Base-by-base conservation (phyloP, 2,329 filamentous ascomycete species). In the Arthroderma sp. region DNA sequence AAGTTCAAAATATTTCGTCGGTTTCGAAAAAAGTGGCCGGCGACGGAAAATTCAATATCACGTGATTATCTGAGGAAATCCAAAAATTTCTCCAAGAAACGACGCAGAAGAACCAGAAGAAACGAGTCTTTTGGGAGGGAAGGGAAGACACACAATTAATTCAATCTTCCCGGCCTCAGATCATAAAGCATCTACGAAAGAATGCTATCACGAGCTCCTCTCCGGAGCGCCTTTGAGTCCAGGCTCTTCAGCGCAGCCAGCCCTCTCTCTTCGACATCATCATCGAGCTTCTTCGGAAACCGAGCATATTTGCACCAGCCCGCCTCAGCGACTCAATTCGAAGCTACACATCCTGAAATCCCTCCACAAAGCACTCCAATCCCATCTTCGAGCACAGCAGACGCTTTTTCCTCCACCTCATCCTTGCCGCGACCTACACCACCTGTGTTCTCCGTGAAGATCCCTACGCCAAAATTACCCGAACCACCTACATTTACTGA, bases 221-320 rank as follows among this genome's bases (percentile, higher is more conserved):
- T 53, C 44, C 54, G 39, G 40, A 52, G 52, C 50, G 55, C 53
- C 48, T 52, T 52, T 54, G 60, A 56, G n/a, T 29, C 43, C 32
- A 41, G 44, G 33, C 33, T 37, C 15, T 33, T 46, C 30, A 40
- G 41, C 29, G 38, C 42, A 30, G 31, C 37, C 41, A 38, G 43
- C 38, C 42, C 40, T 29, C 40, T 43, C 40, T 39, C 46, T 5
- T 37, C 43, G 15, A 42, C 40, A 28, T 10, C 42, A 51, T 51
- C 28, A 51, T 50, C 43, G 52, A 2, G 10, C 31, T 38, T 57
- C 44, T 53, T 59, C 37, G 55, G 54, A n/a, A 46, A 54, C 39
- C 64, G 66, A 55, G 64, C 64, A 54, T 62, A 58, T 49, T 60
- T 71, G 30, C 65, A 68, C 51, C 62, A 66, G 55, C 57, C 58